Evolutionary conservation across 2,329 filamentous ascomycete genomes (phyloP), one percentile per base, ranked within the genome.

Genomic region (Ophiostoma ulmi): DNA sequence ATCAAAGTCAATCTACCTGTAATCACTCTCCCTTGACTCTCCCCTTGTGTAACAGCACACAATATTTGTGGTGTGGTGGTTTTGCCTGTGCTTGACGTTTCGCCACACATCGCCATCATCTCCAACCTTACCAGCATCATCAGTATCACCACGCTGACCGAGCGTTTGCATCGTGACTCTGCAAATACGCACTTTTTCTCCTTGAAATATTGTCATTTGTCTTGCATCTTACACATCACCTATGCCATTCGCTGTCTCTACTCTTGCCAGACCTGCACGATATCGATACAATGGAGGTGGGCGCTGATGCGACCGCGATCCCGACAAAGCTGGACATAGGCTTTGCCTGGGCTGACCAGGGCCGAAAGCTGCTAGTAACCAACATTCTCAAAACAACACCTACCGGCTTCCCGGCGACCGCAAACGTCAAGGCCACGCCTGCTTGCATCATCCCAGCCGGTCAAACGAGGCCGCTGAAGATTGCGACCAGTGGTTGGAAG

Each of bases 401-500:
- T 0, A 74, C 72, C 0, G 71, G 72, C 0, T 68, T 73, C 2
- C 63, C 61, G 0, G 1, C 17, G 0, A 22, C 48, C 0, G 26
- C 20, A 0, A 10, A 7, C 0, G 26, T 72, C 1, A n/a, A 68
- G 1, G 71, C 72, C 1, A 74, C 73, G 1, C 73, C 72, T 1
- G 72, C 72, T 0, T 71, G 70, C 38, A 31, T 74, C 1, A 39
- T 73, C n/a, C 35, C 72, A 1, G 68, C 52, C 2, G 72, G 72
- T 2, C 2, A 26, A 0, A 17, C 5, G 0, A 4, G 7, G 4
- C 72, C 73, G 0, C 14, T 70, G 0, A 72, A 71, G 52, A 6
- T 74, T 2, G 70, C 63, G 1, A 71, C 70, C 0, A 73, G 71
- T 26, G 73, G 73, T 7, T 73, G 73, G 73, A 68, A 70, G 3